Evolutionary conservation across 495 filamentous ascomycete species (phyloP), one percentile per base, ranked within the genome.

Genomic region (Elaphomyces granulatus): DNA sequence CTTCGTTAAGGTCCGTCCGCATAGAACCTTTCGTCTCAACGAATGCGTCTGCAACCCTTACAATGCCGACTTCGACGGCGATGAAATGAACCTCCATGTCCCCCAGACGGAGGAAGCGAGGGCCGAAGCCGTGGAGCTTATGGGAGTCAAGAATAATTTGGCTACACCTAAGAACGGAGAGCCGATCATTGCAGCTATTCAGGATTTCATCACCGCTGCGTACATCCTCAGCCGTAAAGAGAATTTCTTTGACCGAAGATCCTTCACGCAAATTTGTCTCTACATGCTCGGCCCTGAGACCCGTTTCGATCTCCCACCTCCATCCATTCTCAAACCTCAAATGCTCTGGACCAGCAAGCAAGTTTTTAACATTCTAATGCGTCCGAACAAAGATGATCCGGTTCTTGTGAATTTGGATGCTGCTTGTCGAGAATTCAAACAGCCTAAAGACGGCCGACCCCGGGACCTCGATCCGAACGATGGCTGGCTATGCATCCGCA

Each of bases 61-160:
- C 71, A 98, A 98, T 60, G 90, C 90, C 33, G 90, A 98, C 77
- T 98, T 98, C 53, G 90, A 98, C 50, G 90, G 90, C 48, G 90
- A 98, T 46, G 90, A 98, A 59, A 98, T 98, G 90, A 98, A 98
- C 51, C 59, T 98, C 45, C 90, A 98, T 59, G 87, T 98, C 3
- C 90, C 90, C 12, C 90, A 98, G 55, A 98, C 92, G 2, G 90
- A 96, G 63, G 90, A 98, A 61, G 90, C 90, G 9, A 75, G 92
- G 36, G 80, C 87, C 6, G 90, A 98, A 54, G 90, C 90, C 0
- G 90, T 93, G 58, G 83, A 87, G 52, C 61, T 98, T 32, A 98
- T 98, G 92, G 92, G 92, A 35, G 90, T 98, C 2, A 94, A 95
- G 60, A 76, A 96, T 63, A 98, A 98, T 54, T 59, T 98, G 34